phyloP scores from a whole-genome alignment of 106 monocot species.

The Dioscorea alata region DNA sequence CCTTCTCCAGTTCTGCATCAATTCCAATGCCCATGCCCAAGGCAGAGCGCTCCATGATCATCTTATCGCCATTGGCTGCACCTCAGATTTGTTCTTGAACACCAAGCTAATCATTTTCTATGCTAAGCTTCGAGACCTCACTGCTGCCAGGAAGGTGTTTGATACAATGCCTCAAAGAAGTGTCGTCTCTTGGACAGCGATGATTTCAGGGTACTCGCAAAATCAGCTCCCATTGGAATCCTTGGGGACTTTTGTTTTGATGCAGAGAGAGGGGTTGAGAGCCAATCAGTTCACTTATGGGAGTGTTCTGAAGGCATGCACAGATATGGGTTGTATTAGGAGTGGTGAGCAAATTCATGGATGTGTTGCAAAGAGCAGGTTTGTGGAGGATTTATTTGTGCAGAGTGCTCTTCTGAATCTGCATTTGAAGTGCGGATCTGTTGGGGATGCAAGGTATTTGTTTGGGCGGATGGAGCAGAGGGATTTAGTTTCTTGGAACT shows the following conservation, averaged over 20 bases:
- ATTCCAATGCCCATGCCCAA: slow-evolving; percentile 19
- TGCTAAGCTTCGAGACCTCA: slow-evolving; percentile 31
- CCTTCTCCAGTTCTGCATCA: slow-evolving; percentile 45
- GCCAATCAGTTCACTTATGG: slow-evolving; percentile 76
- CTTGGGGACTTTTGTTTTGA: slow-evolving; percentile 34
- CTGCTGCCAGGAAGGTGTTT: slow-evolving; percentile 50
- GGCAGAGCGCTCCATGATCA: slow-evolving; percentile 32
- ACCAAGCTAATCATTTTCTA: slow-evolving; percentile 66
- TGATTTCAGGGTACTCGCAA: slow-evolving; percentile 57
- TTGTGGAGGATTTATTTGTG: slow-evolving; percentile 39
- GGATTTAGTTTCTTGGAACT: slow-evolving; percentile 77
- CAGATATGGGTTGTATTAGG: slow-evolving; percentile 15
- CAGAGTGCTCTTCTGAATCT: slow-evolving; percentile 63
- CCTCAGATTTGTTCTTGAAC: slow-evolving; percentile 25
- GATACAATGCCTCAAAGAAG: slow-evolving; percentile 56
- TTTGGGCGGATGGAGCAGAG: slow-evolving; percentile 45
- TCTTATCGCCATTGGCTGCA: slow-evolving; percentile 10
- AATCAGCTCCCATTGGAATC: slow-evolving; percentile 40
- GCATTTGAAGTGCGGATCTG: slow-evolving; percentile 47
- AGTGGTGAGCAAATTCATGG: slow-evolving; percentile 59
- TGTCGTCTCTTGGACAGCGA: slow-evolving; percentile 78
- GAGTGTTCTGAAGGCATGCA: slow-evolving; percentile 47
- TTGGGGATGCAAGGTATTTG: slow-evolving; percentile 42
- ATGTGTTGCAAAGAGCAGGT: slow-evolving; percentile 44
- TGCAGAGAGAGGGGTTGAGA: slow-evolving; percentile 31